Evolutionary conservation across 495 filamentous ascomycete species (phyloP).

Genomic region (Trichocladium antarcticum): DNA sequence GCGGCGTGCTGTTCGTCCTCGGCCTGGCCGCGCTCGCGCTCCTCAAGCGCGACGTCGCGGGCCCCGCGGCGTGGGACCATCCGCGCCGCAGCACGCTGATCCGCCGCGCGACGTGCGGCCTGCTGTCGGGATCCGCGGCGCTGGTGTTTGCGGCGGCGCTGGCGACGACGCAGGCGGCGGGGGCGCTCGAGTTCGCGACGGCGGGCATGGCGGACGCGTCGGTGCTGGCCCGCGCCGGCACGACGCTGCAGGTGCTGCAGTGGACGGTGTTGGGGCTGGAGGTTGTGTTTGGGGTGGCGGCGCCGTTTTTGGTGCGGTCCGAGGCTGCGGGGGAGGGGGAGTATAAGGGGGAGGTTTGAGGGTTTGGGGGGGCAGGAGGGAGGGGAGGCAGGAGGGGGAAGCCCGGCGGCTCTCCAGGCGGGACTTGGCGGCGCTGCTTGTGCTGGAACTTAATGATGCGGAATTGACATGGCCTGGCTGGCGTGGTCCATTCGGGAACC

Average conservation of each 20-base stretch:
- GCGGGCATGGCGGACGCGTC: conserved; percentile 1
- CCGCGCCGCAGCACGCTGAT: conserved; percentile 11
- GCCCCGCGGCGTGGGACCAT: conserved; percentile 8
- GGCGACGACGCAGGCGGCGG: conserved; percentile 19
- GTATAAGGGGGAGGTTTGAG: conserved; percentile 5
- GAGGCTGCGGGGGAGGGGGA: neutral
- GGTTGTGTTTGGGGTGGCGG: conserved; percentile 16
- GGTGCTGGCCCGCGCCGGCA: conserved; percentile 18
- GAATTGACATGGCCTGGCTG: too few species aligned
- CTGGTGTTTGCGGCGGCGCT: conserved; percentile 17
- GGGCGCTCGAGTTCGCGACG: conserved; percentile 15
- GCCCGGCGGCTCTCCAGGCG: neutral
- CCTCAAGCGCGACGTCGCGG: conserved; percentile 10
- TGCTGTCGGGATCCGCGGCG: conserved; percentile 16
- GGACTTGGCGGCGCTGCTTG: too few species aligned
- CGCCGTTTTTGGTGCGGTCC: conserved; percentile 14
- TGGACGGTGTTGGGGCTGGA: conserved; percentile 26
- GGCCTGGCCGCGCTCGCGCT: conserved; percentile 22
- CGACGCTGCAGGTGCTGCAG: conserved; percentile 26
- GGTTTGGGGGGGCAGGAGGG: too few species aligned
- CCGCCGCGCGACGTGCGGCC: conserved; percentile 17
- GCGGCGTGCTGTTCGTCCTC: conserved; percentile 20
- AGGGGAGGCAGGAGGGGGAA: too few species aligned
- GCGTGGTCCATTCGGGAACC: too few species aligned
- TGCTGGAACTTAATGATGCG: too few species aligned